These are phyloP conservation scores for Clarireedia monteithiana DNA, from an alignment of 2,329 filamentous ascomycete genomes.

Conservation along the genomic window DNA sequence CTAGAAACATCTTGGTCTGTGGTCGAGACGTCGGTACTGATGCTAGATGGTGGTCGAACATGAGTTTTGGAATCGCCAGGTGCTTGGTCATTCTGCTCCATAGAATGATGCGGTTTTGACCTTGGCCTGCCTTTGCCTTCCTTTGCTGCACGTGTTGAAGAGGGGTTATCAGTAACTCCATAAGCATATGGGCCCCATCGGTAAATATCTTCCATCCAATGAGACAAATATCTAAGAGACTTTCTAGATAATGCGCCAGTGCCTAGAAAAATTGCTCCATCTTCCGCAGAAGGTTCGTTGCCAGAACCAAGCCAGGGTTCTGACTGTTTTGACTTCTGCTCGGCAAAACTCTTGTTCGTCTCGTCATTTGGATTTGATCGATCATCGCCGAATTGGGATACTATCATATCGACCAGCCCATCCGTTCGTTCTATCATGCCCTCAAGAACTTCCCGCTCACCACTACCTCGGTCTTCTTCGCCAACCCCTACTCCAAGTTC, in stretches of 20 bases:
- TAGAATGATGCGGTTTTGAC: background rate
- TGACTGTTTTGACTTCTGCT: slow-evolving; percentile 27
- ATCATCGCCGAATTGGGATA: slow-evolving; percentile 67
- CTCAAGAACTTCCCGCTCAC: slow-evolving; percentile 87
- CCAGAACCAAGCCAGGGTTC: slow-evolving; percentile 66
- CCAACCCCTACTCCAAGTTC: slow-evolving; percentile 92
- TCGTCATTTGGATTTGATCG: slow-evolving; percentile 27
- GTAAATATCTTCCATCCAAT: slow-evolving; percentile 87
- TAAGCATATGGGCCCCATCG: slow-evolving; percentile 78
- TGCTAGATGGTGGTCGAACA: background rate
- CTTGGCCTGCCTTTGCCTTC: slow-evolving; percentile 17
- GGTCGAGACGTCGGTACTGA: background rate
- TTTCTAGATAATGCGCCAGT: slow-evolving; percentile 63
- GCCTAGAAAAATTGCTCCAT: slow-evolving; percentile 83
- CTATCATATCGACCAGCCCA: slow-evolving; percentile 79
- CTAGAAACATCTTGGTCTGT: background rate
- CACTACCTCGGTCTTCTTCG: slow-evolving; percentile 90
- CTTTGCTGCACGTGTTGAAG: slow-evolving; percentile 46
- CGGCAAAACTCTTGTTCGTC: slow-evolving; percentile 14
- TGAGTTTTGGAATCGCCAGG: background rate
- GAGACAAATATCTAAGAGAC: slow-evolving; percentile 64
- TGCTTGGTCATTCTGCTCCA: background rate
- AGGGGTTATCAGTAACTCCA: slow-evolving; percentile 73
- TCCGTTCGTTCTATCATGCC: slow-evolving; percentile 74
- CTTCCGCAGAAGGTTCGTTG: slow-evolving; percentile 57